phyloP scores from a whole-genome alignment of 1,284 basidiomycete genomes.

The Trametes versicolor region DNA sequence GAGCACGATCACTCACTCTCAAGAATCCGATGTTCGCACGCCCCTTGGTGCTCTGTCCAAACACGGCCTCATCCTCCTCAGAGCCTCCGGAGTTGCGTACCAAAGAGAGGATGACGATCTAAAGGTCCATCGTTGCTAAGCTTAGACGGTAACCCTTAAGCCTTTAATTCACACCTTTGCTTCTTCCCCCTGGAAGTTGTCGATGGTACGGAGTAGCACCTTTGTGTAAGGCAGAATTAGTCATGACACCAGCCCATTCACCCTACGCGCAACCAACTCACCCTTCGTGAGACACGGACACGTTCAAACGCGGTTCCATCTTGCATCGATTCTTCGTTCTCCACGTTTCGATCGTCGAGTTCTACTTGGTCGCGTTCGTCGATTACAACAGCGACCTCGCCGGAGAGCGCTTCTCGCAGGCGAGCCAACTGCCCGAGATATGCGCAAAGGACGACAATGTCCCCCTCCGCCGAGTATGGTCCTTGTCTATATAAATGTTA shows the following conservation, averaged over 20 bases:
- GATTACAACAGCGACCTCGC: constrained; percentile 66
- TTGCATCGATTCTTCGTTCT: constrained; percentile 45
- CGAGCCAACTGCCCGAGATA: constrained; percentile 76
- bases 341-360: constrained; percentile 54
- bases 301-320: constrained; percentile 40
- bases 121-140: background rate
- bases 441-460: constrained; percentile 80
- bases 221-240: constrained; percentile 36
- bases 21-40: constrained; percentile 73
- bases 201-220: constrained; percentile 77
- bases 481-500: constrained; percentile 44
- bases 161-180: constrained; percentile 46
- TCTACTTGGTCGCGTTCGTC: constrained; percentile 75
- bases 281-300: constrained; percentile 51
- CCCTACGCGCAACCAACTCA: constrained; percentile 41
- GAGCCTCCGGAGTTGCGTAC: constrained; percentile 70
- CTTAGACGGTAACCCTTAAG: background rate
- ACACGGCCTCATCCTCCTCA: constrained; percentile 37
- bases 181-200: constrained; percentile 82
- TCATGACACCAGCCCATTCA: background rate
- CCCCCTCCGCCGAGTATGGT: constrained; percentile 51
- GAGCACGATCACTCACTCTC: constrained; percentile 51
- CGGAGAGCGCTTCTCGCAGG: constrained; percentile 57
- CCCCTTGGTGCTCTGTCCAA: constrained; percentile 47
- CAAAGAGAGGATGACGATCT: constrained; percentile 75